A percentile compares a stretch with the other conserved stretches of the same genome.
Evolutionary conservation across 768 basidiomycete species (phyloP).

Genomic region (Pholiota molesta): DNA sequence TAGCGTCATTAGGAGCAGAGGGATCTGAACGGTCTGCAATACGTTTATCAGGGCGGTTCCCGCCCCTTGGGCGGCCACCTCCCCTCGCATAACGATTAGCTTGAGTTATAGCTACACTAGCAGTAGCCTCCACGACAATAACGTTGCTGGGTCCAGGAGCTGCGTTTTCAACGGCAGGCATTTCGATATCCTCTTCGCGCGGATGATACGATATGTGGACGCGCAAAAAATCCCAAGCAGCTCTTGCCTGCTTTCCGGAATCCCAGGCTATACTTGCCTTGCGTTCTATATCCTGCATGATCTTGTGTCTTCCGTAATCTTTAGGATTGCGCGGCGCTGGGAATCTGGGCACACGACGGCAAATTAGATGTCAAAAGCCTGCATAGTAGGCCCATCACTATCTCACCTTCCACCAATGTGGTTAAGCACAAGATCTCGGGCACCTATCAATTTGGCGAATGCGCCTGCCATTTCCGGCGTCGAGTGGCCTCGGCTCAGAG

Average conservation of each 20-base stretch:
- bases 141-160: neutral
- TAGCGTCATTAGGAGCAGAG: slow-evolving; percentile 2
- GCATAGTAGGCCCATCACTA: slow-evolving; percentile 7
- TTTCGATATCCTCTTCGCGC: neutral
- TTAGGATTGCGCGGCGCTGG: slow-evolving; percentile 46
- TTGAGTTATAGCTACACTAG: neutral
- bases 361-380: neutral
- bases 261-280: slow-evolving; percentile 68
- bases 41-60: slow-evolving; percentile 2
- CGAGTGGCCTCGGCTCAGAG: slow-evolving; percentile 75
- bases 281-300: slow-evolving; percentile 62
- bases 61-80: neutral
- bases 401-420: slow-evolving; percentile 73
- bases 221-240: slow-evolving; percentile 62
- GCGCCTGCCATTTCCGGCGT: slow-evolving; percentile 77
- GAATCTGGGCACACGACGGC: slow-evolving; percentile 39
- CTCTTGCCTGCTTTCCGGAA: slow-evolving; percentile 42
- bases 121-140: neutral
- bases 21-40: neutral
- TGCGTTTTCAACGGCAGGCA: neutral
- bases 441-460: slow-evolving; percentile 66
- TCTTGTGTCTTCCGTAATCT: slow-evolving; percentile 39
- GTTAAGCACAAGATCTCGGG: slow-evolving; percentile 69
- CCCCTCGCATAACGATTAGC: neutral
- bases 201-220: slow-evolving; percentile 38